Percentiles rank a stretch among this genome's conserved stretches.
phyloP scores from a whole-genome alignment of 139 green algal species.

The Coelastrella sp. region DNA sequence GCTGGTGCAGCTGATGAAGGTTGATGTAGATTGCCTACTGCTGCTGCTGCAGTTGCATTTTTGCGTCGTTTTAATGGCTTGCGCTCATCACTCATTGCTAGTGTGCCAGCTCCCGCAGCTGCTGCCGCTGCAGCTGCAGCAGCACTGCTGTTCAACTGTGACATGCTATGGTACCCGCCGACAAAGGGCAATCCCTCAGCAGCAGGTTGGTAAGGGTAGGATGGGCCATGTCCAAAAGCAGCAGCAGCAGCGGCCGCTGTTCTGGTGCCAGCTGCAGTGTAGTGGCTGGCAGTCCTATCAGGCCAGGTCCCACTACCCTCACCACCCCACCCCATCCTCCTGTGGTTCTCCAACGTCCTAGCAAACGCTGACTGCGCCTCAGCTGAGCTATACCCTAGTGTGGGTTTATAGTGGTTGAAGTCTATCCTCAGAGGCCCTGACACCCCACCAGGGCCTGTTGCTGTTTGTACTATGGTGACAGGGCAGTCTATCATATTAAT shows the following conservation, averaged over 20 bases:
- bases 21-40: neutral
- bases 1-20: slow-evolving; percentile 17
- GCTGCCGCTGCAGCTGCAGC: neutral
- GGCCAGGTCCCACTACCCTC: neutral
- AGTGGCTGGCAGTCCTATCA: neutral
- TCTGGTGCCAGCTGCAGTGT: too few species aligned
- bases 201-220: too few species aligned
- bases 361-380: slow-evolving; percentile 16
- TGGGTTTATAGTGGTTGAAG: slow-evolving; percentile 16
- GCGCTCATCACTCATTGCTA: neutral
- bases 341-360: slow-evolving; percentile 33
- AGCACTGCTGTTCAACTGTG: neutral
- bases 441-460: slow-evolving; percentile 13
- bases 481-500: slow-evolving; percentile 43
- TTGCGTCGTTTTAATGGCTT: neutral
- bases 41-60: neutral
- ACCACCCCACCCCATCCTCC: slow-evolving; percentile 22
- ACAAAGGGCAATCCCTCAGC: too few species aligned
- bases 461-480: slow-evolving; percentile 29
- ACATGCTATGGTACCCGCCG: too few species aligned
- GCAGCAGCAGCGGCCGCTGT: neutral
- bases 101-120: neutral
- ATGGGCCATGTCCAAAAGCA: neutral
- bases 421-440: slow-evolving; percentile 20
- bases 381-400: neutral